Evolutionary conservation across 345 rosid species (phyloP).

Genomic region (Arabis hirsuta): DNA sequence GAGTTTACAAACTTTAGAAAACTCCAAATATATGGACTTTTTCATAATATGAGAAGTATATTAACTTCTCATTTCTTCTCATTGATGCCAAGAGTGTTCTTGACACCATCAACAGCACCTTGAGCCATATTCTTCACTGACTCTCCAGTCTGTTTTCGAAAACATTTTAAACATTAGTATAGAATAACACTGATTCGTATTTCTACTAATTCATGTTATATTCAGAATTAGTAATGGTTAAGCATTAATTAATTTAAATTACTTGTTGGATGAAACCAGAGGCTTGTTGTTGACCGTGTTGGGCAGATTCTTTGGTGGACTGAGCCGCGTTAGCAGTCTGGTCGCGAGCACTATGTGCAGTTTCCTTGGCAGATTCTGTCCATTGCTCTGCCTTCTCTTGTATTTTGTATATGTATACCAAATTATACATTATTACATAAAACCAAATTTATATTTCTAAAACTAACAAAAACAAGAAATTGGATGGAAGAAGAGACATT

Average conservation of each 20-base stretch:
- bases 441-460: background rate
- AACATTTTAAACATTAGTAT: constrained; percentile 1
- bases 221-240: background rate
- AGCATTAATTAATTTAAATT: background rate
- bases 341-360: constrained; percentile 29
- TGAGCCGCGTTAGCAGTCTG: constrained; percentile 37
- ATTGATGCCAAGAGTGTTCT: constrained; percentile 44
- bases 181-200: background rate
- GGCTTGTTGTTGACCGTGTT: constrained; percentile 40
- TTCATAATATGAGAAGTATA: background rate
- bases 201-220: background rate
- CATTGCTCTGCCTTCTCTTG: constrained; percentile 41
- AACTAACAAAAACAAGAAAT: constrained; percentile 12
- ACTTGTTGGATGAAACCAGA: constrained; percentile 42
- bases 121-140: constrained; percentile 53
- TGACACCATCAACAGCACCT: constrained; percentile 47
- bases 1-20: background rate
- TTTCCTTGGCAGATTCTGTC: constrained; percentile 42
- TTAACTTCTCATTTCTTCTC: constrained; percentile 35
- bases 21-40: background rate
- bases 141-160: constrained; percentile 43
- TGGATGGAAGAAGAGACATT: constrained; percentile 14
- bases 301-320: constrained; percentile 42
- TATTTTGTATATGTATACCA: background rate
- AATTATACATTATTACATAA: background rate